Percentiles rank a stretch among this genome's conserved stretches.
These are phyloP conservation scores for Emmonsiellopsis sp. DNA, from an alignment of 2,329 filamentous ascomycete species.

Conservation along the genomic window DNA sequence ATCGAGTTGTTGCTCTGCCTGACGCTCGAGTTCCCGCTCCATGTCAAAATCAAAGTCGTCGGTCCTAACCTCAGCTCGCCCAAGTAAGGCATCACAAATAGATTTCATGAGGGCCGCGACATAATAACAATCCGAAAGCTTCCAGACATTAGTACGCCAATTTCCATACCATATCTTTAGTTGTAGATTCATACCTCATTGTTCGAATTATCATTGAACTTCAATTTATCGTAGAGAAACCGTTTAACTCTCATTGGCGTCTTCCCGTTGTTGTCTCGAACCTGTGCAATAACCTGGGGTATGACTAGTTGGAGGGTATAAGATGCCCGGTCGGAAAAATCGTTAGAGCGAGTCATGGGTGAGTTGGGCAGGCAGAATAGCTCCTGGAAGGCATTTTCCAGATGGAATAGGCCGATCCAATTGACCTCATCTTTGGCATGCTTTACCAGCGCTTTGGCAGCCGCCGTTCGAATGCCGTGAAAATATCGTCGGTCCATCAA, in stretches of 20 bases:
- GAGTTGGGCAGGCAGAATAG: slow-evolving; percentile 77
- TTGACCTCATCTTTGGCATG: slow-evolving; percentile 63
- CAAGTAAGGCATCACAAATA: slow-evolving; percentile 47
- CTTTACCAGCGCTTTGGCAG: slow-evolving; percentile 65
- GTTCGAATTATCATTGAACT: slow-evolving; percentile 88
- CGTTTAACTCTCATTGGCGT: slow-evolving; percentile 70
- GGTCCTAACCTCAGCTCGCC: slow-evolving; percentile 26
- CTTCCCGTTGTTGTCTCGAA: slow-evolving; percentile 64
- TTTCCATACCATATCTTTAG: neutral
- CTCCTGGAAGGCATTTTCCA: slow-evolving; percentile 76
- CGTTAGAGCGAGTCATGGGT: slow-evolving; percentile 74
- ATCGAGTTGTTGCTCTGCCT: slow-evolving; percentile 46
- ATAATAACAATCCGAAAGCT: slow-evolving; percentile 83
- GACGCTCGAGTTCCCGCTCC: slow-evolving; percentile 38
- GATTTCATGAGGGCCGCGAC: slow-evolving; percentile 67
- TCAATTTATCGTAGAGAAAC: slow-evolving; percentile 80
- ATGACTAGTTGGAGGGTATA: slow-evolving; percentile 83
- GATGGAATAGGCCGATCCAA: slow-evolving; percentile 72
- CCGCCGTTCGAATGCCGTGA: slow-evolving; percentile 80
- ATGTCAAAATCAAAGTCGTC: slow-evolving; percentile 36
- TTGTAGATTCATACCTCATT: slow-evolving; percentile 46
- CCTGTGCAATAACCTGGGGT: slow-evolving; percentile 65
- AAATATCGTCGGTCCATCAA: slow-evolving; percentile 89
- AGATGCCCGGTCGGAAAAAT: slow-evolving; percentile 77
- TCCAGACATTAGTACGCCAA: slow-evolving; percentile 9